phyloP scores from a whole-genome alignment of 2,329 filamentous ascomycete species.

The Fusarium sp. region DNA sequence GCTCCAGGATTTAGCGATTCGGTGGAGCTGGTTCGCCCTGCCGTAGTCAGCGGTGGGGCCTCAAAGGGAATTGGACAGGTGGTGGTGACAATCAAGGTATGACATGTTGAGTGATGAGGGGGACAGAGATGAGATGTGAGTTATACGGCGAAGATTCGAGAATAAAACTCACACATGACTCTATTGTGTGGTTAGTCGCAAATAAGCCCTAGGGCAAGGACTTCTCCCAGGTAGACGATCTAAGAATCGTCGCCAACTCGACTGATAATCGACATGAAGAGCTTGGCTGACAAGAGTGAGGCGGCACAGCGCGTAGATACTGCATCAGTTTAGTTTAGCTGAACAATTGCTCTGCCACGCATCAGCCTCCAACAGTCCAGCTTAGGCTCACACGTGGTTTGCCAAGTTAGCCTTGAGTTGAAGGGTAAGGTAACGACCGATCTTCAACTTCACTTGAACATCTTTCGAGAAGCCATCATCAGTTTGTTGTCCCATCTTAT shows the following conservation, averaged over 20 bases:
- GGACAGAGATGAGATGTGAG: background rate
- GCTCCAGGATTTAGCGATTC: constrained; percentile 30
- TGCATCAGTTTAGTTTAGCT: constrained; percentile 11
- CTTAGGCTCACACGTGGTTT: background rate
- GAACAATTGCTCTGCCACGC: constrained; percentile 20
- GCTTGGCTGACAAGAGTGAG: constrained; percentile 30
- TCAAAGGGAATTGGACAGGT: constrained; percentile 19
- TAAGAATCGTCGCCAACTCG: background rate
- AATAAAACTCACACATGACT: background rate
- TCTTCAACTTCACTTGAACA: background rate
- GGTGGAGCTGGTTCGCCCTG: constrained; percentile 43
- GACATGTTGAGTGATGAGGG: background rate
- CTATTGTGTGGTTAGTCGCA: background rate
- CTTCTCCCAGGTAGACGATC: constrained; percentile 6
- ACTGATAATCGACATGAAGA: background rate
- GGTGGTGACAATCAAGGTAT: background rate
- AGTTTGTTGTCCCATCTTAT: background rate
- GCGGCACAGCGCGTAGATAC: constrained; percentile 5
- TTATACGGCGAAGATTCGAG: background rate
- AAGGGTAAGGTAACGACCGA: background rate
- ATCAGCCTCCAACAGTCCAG: constrained; percentile 8
- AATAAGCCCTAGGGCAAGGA: background rate
- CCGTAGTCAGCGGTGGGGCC: constrained; percentile 22
- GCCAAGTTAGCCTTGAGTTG: background rate
- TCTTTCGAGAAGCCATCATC: background rate